phyloP scores from a whole-genome alignment of 768 basidiomycete species.

The Naematelia aurantialba region DNA sequence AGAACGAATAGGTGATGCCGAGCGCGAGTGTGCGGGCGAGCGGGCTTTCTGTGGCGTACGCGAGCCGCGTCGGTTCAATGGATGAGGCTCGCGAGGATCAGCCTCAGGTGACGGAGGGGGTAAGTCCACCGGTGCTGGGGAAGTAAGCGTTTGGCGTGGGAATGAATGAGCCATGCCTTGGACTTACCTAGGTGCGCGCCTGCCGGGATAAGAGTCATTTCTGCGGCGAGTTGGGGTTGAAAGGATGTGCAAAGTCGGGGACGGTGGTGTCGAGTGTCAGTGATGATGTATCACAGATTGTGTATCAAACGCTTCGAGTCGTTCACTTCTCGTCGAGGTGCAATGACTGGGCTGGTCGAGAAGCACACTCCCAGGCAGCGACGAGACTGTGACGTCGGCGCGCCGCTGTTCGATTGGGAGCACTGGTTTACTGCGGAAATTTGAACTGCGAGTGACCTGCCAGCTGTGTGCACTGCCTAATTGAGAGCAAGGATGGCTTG shows the following conservation, averaged over 20 bases:
- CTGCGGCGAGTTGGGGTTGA: too few species aligned
- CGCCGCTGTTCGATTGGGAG: too few species aligned
- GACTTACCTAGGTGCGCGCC: conserved; percentile 37
- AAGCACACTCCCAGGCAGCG: background rate
- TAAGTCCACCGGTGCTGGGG: conserved; percentile 36
- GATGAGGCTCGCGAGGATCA: conserved; percentile 45
- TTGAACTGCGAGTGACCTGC: too few species aligned
- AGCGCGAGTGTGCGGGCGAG: conserved; percentile 22
- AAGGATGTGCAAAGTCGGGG: too few species aligned
- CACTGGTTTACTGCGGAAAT: too few species aligned
- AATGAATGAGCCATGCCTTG: background rate
- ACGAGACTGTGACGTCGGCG: background rate
- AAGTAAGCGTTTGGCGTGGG: too few species aligned
- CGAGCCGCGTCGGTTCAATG: conserved; percentile 21
- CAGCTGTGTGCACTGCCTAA: too few species aligned
- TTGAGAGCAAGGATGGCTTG: too few species aligned
- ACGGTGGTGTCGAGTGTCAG: too few species aligned
- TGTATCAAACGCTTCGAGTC: background rate
- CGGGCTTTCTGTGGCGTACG: conserved; percentile 29
- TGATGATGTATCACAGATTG: background rate
- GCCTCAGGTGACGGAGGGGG: conserved; percentile 39
- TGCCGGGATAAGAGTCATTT: conserved; percentile 33
- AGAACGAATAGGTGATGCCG: conserved; percentile 6
- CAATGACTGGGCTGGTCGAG: background rate
- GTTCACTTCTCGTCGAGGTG: background rate